These are phyloP conservation scores for Lagerstroemia speciosa DNA, from an alignment of 345 rosid genomes.

Conservation along the genomic window DNA sequence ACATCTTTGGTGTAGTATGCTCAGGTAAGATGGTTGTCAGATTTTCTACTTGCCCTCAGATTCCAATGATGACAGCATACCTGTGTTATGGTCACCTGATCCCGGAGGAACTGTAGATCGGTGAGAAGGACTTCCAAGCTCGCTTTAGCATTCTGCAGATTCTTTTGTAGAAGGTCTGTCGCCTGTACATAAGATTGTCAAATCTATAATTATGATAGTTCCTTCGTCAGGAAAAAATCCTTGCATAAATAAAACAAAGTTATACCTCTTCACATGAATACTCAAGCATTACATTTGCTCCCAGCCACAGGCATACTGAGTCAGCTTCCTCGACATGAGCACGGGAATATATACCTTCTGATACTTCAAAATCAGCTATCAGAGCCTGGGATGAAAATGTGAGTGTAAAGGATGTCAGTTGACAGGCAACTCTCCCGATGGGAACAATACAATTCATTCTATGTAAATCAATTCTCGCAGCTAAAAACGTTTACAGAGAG, in stretches of 20 bases:
- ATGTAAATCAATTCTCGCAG: not conserved
- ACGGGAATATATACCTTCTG: conserved; percentile 88
- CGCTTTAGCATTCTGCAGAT: conserved; percentile 89
- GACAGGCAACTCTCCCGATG: not conserved
- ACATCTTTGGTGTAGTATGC: not conserved
- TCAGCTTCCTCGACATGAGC: conserved; percentile 60
- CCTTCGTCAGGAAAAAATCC: conserved; percentile 8
- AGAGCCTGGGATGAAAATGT: conserved; percentile 37
- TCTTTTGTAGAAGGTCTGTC: conserved; percentile 58
- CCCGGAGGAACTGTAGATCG: conserved; percentile 87
- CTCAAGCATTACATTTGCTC: conserved; percentile 96
- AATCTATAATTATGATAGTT: conserved; percentile 13
- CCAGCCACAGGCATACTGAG: conserved; percentile 88
- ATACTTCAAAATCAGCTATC: conserved; percentile 83
- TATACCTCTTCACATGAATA: conserved; percentile 80
- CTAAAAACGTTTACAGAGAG: not conserved
- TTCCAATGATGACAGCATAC: conserved; percentile 18
- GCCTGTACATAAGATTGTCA: conserved; percentile 42
- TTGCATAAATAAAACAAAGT: not conserved
- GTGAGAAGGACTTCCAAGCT: conserved; percentile 83
- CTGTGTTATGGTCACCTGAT: conserved; percentile 95
- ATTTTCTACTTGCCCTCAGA: not conserved
- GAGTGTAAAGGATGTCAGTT: not conserved
- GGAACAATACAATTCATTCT: not conserved
- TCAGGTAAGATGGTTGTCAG: not conserved